These are phyloP conservation scores for Candida yuanshanica DNA, from an alignment of 805 yeast species.

Conservation along the genomic window DNA sequence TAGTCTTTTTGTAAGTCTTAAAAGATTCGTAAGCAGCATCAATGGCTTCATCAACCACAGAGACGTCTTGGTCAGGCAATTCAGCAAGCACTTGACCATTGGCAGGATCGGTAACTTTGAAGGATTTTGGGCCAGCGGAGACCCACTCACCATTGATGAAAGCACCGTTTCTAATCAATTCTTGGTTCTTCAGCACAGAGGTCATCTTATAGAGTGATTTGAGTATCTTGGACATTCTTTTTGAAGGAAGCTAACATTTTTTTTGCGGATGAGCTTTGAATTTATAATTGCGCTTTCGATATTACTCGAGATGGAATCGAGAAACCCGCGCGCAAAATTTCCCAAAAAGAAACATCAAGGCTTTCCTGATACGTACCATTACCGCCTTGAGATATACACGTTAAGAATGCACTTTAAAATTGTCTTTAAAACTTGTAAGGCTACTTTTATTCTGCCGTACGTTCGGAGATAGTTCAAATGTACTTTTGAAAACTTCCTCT, in stretches of 20 bases:
- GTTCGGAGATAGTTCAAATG: too few relatives aligned
- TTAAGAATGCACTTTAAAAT: too few relatives aligned
- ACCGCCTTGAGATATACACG: too few relatives aligned
- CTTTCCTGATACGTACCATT: too few relatives aligned
- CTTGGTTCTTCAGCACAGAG: slow-evolving; percentile 28
- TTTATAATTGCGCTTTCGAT: not conserved
- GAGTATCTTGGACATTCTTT: not conserved
- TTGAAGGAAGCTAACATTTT: too few relatives aligned
- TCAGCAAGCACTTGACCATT: slow-evolving; percentile 48
- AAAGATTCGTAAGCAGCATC: slow-evolving; percentile 43
- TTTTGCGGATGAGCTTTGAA: not conserved
- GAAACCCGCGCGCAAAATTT: too few relatives aligned
- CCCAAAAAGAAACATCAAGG: too few relatives aligned
- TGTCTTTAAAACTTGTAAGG: too few relatives aligned
- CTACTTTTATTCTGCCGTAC: too few relatives aligned
- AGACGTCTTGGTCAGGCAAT: slow-evolving; percentile 57
- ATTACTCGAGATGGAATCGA: too few relatives aligned
- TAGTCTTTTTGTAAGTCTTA: slow-evolving; percentile 38
- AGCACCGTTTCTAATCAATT: slow-evolving; percentile 54
- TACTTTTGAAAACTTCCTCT: too few relatives aligned
- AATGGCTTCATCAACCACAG: slow-evolving; percentile 53
- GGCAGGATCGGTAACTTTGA: slow-evolving; percentile 76
- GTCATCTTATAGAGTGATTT: not conserved
- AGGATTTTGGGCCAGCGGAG: slow-evolving; percentile 34
- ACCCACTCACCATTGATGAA: slow-evolving; percentile 75